Evolutionary conservation across 139 green algal species (phyloP), one percentile per base, ranked within the genome.

Genomic region (Ostreobium quekettii): DNA sequence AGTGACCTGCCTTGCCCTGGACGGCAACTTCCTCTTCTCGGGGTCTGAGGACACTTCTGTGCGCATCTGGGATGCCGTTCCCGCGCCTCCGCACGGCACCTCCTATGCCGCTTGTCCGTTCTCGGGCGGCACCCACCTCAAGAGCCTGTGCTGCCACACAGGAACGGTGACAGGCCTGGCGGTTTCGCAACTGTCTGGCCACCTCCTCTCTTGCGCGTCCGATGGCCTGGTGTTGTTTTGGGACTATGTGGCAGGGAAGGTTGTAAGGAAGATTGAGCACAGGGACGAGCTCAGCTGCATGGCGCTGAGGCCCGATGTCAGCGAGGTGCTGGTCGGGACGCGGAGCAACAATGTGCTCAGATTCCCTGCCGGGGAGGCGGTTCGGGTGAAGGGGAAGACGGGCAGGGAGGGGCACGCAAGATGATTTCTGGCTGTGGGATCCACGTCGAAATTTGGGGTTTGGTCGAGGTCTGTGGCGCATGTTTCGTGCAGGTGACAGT

Each of bases 1-100:
- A 0, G 74, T 90, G 22, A 82, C 74, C 28, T 89, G 78, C 77
- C 70, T 90, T 15, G 67, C 80, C 0, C 70, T 85, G 22, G 82
- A 90, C 46, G 74, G 70, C 48, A 86, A 87, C 75, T 80, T 90
- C 56, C 75, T 90, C 8, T 86, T 90, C 64, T 81, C 72, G 4
- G 84, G 82, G 30, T 81, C 71, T 11, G 70, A 80, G 32, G 79
- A 88, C 59, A 74, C 22, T 36, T 71, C 35, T 29, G 77, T 85
- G 31, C 56, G 72, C 5, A 62, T 88, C 66, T 88, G 80, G 82
- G 82, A 88, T 64, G 61, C 72, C 1, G 72, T 89, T 35, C 63
- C 28, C 28, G 28, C 4, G 32, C 6, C 46, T 30, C 49, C 26
- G 1, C 22, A 11, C 49, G 70, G 71, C 48, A 26, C 3, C 38